Evolutionary conservation across 2,329 filamentous ascomycete genomes (phyloP), one percentile per base, ranked within the genome.

Genomic region (Didymella pomorum): DNA sequence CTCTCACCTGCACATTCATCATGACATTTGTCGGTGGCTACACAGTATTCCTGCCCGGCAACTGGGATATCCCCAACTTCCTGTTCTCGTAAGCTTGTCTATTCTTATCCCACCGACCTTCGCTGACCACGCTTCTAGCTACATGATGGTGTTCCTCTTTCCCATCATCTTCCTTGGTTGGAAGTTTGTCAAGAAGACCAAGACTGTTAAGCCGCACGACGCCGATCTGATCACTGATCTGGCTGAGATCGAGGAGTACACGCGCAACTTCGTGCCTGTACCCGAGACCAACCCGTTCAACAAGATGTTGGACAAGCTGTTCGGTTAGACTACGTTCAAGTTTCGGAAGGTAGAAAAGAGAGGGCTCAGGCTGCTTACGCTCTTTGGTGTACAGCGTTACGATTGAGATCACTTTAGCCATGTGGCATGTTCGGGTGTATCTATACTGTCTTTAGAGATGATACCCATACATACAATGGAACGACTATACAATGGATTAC

Each of bases 1-100:
- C 86, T 0, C 77, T 92, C 6, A 72, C 79, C 0, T 86, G 84
- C 25, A 90, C 87, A 1, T 84, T 85, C 47, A 74, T 90, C 62
- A 93, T 94, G 87, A 84, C 87, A 0, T 87, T 93, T 65, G 86
- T 93, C 1, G 86, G 89, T 9, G 91, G 91, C 0, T 94, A 93
- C 62, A 84, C 87, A 0, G 89, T 93, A 1, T 95, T 94, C 68
- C 73, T 93, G 44, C 87, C 89, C 0, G 82, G 81, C 3, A 82
- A 83, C 4, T 94, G 89, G 91, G 82, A 86, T 58, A 71, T 89
- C 0, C 83, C 88, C 7, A 86, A 84, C 7, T 95, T 94, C 72
- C 75, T 94, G 26, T 92, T 92, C 75, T 89, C 87, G 76, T 87
- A 66, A 73, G 63, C 87, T 5, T 21, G 11, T 3, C 37, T n/a